Evolutionary conservation across 768 basidiomycete genomes (phyloP), one percentile per base, ranked within the genome.

Genomic region (Mycena indigotica): DNA sequence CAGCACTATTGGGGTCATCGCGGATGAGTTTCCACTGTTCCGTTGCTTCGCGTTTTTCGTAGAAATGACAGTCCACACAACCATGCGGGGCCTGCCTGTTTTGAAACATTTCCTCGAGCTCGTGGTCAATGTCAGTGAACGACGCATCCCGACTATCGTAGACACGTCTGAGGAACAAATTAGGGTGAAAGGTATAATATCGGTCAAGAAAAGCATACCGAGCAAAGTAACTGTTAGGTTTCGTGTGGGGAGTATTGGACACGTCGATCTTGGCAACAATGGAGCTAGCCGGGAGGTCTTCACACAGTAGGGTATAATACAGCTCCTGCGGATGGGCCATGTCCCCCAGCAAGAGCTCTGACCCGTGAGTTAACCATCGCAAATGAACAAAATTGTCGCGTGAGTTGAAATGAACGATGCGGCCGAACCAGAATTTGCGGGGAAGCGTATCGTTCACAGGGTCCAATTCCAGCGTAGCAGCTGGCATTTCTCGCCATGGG

Each of bases 311-410:
- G 26, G 79, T 78, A 4, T 88, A 68, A 66, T 87, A 91, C 0
- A 93, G 66, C 61, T 93, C 89, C 53, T 84, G 84, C 0, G 82
- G 73, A 55, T 87, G 72, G 0, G 80, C 81, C 15, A 91, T 69
- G 57, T 90, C 85, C 26, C 78, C 73, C 25, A 91, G 67, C n/a
- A 83, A 67, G 0, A 84, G 87, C 53, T 81, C 79, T 0, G 82
- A 81, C 0, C 84, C 82, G 64, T 93, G 91, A 52, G 88, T 81
- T 26, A 88, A 82, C 89, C 89, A 93, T 29, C 84, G 88, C 10
- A 89, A 70, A 68, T 93, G 91, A 1, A 82, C 80, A 2, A 56
- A 70, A 52, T 77, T 70, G 4, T 72, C 57, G 16, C 75, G 70
- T 29, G 74, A 71, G 16, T 78, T 69, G 55, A 91, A 79, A 50